Conservation (phyloP, 1,284 basidiomycete genomes). For the Tylopilus sp. region DNA sequence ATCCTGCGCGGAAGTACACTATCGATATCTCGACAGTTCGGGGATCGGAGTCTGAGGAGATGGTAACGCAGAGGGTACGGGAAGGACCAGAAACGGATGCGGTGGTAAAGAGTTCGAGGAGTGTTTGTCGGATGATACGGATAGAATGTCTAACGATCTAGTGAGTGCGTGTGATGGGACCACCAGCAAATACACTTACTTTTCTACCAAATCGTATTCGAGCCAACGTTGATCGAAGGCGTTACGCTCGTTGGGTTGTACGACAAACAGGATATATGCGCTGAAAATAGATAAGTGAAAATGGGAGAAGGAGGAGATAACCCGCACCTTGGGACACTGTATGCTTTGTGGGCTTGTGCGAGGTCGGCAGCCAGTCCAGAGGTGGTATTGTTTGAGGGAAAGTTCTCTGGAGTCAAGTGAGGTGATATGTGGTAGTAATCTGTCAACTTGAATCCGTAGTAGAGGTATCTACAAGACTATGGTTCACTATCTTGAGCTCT, state of each 20-base stretch:
- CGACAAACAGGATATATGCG: slow-evolving; percentile 88
- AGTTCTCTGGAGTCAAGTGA: slow-evolving; percentile 63
- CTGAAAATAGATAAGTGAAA: slow-evolving; percentile 46
- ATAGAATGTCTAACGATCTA: slow-evolving; percentile 70
- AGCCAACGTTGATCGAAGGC: slow-evolving; percentile 94
- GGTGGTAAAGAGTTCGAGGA: slow-evolving; percentile 70
- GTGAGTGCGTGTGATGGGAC: neutral
- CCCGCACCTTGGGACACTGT: slow-evolving; percentile 64
- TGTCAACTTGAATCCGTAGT: slow-evolving; percentile 56
- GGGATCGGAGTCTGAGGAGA: slow-evolving; percentile 34
- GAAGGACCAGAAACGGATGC: slow-evolving; percentile 60
- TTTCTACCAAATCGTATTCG: slow-evolving; percentile 87
- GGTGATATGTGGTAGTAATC: slow-evolving; percentile 74
- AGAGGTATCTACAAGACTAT: slow-evolving; percentile 67
- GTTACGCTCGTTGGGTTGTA: slow-evolving; percentile 92
- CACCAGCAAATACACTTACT: slow-evolving; percentile 53
- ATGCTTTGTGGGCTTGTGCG: slow-evolving; percentile 83
- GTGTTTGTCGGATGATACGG: slow-evolving; percentile 79
- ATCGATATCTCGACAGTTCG: slow-evolving; percentile 65
- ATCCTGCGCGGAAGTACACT: slow-evolving; percentile 91
- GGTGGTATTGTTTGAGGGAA: slow-evolving; percentile 83
- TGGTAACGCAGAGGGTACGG: slow-evolving; percentile 47
- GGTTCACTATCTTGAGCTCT: neutral
- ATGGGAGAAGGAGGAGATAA: neutral
- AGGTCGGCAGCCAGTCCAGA: slow-evolving; percentile 81